Base-by-base conservation (phyloP, 2,329 filamentous ascomycete genomes). In the Penicillium sp. region DNA sequence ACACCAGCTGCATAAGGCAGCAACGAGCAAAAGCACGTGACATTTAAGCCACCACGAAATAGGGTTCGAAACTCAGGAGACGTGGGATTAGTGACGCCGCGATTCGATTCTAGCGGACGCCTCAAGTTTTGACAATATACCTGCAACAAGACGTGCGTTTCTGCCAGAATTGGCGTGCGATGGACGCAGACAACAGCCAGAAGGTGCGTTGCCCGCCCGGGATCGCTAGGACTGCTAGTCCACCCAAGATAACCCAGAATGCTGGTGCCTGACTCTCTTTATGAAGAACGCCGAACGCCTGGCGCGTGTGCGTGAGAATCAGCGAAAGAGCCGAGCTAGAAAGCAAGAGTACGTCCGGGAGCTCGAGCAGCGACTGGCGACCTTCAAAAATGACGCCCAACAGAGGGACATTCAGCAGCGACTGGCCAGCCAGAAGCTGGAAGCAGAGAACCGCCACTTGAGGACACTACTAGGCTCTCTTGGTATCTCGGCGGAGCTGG, bases 231-330 rank as follows among this genome's bases (percentile, higher is more conserved):
- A 18, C 10, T 6, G 10, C 24, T 13, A 9, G 31, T 14, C 35
- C 14, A n/a, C 55, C 50, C 41, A n/a, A 50, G 43, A 39, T 35
- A 43, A n/a, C 24, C 16, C 35, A 14, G 36, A 35, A 44, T n/a
- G 18, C 39, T 47, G 24, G 46, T 40, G n/a, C 31, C 60, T 63
- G 39, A 61, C 55, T 53, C 10, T 43, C 33, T 16, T 6, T 31
- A 31, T 27, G 24, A 50, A 76, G 70, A 65, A 69, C 50, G 49
- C 60, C 35, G 67, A 71, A 33, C 68, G 69, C 56, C 68, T 73
- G 36, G 82, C 84, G 49, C 71, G 74, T 27, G 66, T 77, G 33
- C 64, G 75, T 18, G 74, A 76, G 33, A 77, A 76, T 36, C 75
- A 77, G 54, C 74, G 75, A 36, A 75, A 69, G 46, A 75, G 74